Evolutionary conservation across 768 basidiomycete species (phyloP).

Genomic region (Mycena sanguinolenta): DNA sequence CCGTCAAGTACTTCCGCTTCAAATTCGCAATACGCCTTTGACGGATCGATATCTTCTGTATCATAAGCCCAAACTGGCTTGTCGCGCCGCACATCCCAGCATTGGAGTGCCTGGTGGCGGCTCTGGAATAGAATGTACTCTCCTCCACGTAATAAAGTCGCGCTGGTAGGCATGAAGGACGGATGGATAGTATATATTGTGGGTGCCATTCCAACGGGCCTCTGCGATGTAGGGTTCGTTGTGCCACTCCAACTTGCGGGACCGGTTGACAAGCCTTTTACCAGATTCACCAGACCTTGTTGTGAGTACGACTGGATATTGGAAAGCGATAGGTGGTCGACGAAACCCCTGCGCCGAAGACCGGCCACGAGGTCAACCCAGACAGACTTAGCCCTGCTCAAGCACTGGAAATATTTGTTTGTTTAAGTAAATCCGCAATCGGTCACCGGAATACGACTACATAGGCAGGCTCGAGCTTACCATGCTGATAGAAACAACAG

Average conservation of each 20-base stretch:
- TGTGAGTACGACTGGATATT: slow-evolving; percentile 10
- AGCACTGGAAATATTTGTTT: slow-evolving; percentile 12
- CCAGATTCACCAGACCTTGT: slow-evolving; percentile 18
- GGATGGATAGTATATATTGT: slow-evolving; percentile 14
- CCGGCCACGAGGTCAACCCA: slow-evolving; percentile 27
- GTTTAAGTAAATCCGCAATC: too few species aligned
- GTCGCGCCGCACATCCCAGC: slow-evolving; percentile 30
- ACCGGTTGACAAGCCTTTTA: slow-evolving; percentile 19
- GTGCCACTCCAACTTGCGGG: slow-evolving; percentile 19
- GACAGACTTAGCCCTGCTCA: slow-evolving; percentile 13
- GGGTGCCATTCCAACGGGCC: background rate
- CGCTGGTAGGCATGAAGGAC: background rate
- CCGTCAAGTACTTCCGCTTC: slow-evolving; percentile 13
- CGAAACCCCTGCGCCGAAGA: slow-evolving; percentile 19
- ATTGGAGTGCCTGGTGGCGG: slow-evolving; percentile 21
- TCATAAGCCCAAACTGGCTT: slow-evolving; percentile 21
- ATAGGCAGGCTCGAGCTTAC: background rate
- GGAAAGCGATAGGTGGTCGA: slow-evolving; percentile 10
- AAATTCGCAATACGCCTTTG: too few species aligned
- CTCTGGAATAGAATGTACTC: slow-evolving; percentile 27
- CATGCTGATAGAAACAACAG: slow-evolving; percentile 22
- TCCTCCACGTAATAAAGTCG: slow-evolving; percentile 21
- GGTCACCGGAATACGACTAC: too few species aligned
- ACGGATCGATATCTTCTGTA: too few species aligned
- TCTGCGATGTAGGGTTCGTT: background rate